Evolutionary conservation across 129 eudicot genomes (phyloP), one percentile per base, ranked within the genome.

Genomic region (Lonicera japonica): DNA sequence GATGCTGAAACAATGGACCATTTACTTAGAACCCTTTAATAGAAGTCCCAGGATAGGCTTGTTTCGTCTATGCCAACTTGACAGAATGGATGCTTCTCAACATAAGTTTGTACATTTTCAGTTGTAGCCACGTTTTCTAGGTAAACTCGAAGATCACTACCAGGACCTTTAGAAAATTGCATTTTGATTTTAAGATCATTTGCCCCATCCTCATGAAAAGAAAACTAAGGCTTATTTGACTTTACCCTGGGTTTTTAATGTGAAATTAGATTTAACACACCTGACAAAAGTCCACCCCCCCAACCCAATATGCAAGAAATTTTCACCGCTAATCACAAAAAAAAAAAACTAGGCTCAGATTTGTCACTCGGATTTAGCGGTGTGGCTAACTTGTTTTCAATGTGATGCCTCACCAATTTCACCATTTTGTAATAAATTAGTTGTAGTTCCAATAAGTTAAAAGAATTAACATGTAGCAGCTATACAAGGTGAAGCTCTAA

Each of bases 1-100:
- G 50, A 43, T 43, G 63, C n/a, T 22, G 46, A 57, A 39, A 57
- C 11, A 18, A 22, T 12, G 23, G 65, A 25, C 22, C 21, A 21
- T 45, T 23, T 11, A 56, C 50, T 18, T 18, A 91, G 65, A 65
- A 75, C 82, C 12, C 36, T 75, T 6, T 63, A 54, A 61, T 91
- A 91, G 65, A 75, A 84, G 21, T 1, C 56, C 96, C 98, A 91
- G 20, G 36, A 53, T 20, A 66, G 53, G 74, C 36, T 71, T 13
- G 61, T 78, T 73, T 87, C 83, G 21, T 81, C 77, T 12, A 91
- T 87, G 50, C 73, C 65, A 40, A 70, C 18, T 72, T 84, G 95
- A 60, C 96, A 96, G 67, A 87, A 77, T 1, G 95, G 96, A 57
- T 91, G 71, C 60, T 71, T 68, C 72, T 80, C 80, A 52, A 87